These are phyloP conservation scores for Streptanthus diversifolius DNA, from an alignment of 345 rosid genomes.

Conservation along the genomic window DNA sequence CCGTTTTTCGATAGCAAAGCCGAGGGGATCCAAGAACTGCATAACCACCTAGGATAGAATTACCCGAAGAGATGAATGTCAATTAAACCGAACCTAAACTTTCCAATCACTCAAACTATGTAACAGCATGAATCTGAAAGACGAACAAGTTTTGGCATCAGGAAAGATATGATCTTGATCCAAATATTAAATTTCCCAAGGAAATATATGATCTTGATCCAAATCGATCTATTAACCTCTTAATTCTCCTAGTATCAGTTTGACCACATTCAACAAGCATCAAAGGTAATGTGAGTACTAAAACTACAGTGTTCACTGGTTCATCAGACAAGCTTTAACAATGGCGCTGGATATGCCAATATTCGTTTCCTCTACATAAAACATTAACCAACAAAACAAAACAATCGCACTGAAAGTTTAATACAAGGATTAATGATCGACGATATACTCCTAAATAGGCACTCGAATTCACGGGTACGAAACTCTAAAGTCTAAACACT, in stretches of 20 bases:
- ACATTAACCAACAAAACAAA: not conserved
- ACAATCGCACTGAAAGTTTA: not conserved
- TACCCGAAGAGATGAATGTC: not conserved
- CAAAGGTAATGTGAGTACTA: not conserved
- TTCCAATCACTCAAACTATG: not conserved
- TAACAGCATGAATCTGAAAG: not conserved
- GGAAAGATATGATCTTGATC: not conserved
- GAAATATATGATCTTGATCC: not conserved
- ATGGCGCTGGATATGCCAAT: not conserved
- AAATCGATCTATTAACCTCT: not conserved
- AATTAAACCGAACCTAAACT: not conserved
- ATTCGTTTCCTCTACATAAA: not conserved
- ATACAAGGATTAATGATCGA: not conserved
- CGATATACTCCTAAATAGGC: not conserved
- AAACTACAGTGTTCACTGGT: not conserved
- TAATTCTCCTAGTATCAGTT: not conserved
- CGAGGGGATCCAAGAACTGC: slow-evolving; percentile 5
- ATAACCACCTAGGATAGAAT: not conserved
- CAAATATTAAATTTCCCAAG: not conserved
- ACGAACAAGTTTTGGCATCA: not conserved
- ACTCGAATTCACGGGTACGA: too few species aligned
- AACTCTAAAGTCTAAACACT: not conserved
- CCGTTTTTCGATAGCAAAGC: not conserved
- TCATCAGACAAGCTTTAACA: not conserved
- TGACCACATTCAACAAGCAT: not conserved